These are phyloP conservation scores for Boletales sp. DNA, from an alignment of 768 basidiomycete species.

Conservation along the genomic window DNA sequence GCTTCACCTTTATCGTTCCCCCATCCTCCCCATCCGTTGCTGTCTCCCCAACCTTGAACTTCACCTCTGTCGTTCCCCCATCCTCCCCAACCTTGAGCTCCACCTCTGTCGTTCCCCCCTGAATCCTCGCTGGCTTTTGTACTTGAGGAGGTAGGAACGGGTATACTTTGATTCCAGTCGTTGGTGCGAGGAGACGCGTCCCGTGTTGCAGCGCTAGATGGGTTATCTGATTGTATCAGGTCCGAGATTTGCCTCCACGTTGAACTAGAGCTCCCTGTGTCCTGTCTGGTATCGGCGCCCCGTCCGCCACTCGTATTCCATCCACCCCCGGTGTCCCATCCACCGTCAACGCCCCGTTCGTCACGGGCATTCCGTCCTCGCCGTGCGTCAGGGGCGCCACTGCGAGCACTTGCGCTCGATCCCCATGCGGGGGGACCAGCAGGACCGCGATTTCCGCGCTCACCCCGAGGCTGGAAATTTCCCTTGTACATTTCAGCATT, in stretches of 20 bases:
- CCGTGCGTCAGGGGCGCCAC: slow-evolving; percentile 1
- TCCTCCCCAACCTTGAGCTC: not conserved
- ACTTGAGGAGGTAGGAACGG: too few relatives aligned
- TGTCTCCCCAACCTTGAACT: not conserved
- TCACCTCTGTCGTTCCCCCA: slow-evolving; percentile 2
- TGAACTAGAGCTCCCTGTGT: too few relatives aligned
- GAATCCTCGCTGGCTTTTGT: too few relatives aligned
- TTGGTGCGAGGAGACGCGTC: too few relatives aligned
- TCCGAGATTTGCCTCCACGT: too few relatives aligned
- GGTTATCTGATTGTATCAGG: too few relatives aligned
- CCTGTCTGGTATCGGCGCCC: not conserved
- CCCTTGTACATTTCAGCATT: slow-evolving; percentile 3
- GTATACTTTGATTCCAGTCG: too few relatives aligned
- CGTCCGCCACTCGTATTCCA: slow-evolving; percentile 12
- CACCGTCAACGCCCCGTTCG: not conserved
- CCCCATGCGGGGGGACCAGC: not conserved
- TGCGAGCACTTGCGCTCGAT: not conserved
- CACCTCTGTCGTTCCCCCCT: not conserved
- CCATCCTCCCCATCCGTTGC: not conserved
- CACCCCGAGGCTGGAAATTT: slow-evolving; percentile 5
- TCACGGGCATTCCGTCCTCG: not conserved
- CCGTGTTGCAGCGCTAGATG: too few relatives aligned
- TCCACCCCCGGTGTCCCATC: slow-evolving; percentile 8
- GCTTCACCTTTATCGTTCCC: too few relatives aligned
- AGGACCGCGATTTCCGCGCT: not conserved